phyloP scores from a whole-genome alignment of 331 rosid genomes.

The Prunus yedoensis region DNA sequence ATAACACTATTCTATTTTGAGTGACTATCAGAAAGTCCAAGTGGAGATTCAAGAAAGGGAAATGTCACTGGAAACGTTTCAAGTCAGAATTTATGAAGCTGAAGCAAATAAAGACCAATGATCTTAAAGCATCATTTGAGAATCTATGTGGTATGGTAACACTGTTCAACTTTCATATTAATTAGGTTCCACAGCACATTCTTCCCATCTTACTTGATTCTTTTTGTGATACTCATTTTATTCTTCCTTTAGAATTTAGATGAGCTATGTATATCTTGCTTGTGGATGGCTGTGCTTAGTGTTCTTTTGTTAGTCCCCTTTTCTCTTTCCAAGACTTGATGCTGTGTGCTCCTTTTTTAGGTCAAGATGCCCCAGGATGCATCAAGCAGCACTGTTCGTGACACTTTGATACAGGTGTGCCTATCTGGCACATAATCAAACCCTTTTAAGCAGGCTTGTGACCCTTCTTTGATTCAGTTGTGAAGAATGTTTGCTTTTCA shows the following conservation, averaged over 20 bases:
- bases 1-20: slow-evolving; percentile 19
- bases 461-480: too few relatives aligned
- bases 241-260: neutral
- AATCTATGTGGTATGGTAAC: slow-evolving; percentile 61
- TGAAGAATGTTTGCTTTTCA: too few relatives aligned
- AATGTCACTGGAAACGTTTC: slow-evolving; percentile 38
- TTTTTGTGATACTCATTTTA: neutral
- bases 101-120: slow-evolving; percentile 44
- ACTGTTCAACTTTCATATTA: slow-evolving; percentile 15
- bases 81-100: slow-evolving; percentile 49
- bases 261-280: neutral
- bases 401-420: too few relatives aligned
- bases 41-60: slow-evolving; percentile 45
- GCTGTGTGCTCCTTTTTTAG: too few relatives aligned
- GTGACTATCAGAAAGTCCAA: slow-evolving; percentile 49
- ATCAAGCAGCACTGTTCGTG: too few relatives aligned
- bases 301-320: slow-evolving; percentile 18
- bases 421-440: too few relatives aligned
- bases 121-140: slow-evolving; percentile 59
- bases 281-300: neutral
- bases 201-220: slow-evolving; percentile 14
- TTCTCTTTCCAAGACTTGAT: too few relatives aligned
- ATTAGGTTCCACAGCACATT: slow-evolving; percentile 16
- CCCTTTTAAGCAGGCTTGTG: too few relatives aligned
- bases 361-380: too few relatives aligned